A percentile compares a stretch with the other conserved stretches of the same genome.
Evolutionary conservation across 2,329 filamentous ascomycete genomes (phyloP).

Genomic region (Capronia americana): DNA sequence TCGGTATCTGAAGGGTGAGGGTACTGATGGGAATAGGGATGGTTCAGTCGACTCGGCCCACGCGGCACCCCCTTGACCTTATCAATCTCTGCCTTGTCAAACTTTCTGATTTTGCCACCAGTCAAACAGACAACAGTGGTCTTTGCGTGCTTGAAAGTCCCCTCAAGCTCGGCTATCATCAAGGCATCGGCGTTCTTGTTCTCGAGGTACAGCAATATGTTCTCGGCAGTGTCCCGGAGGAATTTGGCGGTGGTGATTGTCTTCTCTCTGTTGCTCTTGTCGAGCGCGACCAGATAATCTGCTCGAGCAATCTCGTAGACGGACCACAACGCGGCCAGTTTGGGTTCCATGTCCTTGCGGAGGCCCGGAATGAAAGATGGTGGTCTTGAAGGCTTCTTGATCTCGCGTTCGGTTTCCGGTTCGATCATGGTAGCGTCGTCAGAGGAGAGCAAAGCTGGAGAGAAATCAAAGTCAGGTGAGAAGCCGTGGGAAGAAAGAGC

Average conservation of each 20-base stretch:
- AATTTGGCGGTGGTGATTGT: constrained; percentile 46
- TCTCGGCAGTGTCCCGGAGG: constrained; percentile 54
- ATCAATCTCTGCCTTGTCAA: constrained; percentile 41
- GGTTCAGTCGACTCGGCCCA: constrained; percentile 22
- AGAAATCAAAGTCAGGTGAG: not conserved
- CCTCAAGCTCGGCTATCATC: constrained; percentile 45
- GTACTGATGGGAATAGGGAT: not conserved
- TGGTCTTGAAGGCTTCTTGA: not conserved
- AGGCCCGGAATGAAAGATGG: not conserved
- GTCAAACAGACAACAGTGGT: constrained; percentile 46
- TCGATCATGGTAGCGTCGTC: not conserved
- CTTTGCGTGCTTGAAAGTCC: constrained; percentile 45
- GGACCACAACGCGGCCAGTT: constrained; percentile 40
- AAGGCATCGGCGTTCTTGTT: constrained; percentile 39
- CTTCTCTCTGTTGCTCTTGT: constrained; percentile 39
- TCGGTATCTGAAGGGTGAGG: not conserved
- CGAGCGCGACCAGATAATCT: constrained; percentile 45
- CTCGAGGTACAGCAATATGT: constrained; percentile 47
- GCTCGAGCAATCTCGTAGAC: constrained; percentile 48
- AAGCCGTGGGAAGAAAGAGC: not conserved
- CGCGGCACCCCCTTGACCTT: constrained; percentile 18
- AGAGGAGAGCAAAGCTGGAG: constrained; percentile 4
- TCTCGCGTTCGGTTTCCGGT: not conserved
- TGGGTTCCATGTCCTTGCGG: constrained; percentile 31
- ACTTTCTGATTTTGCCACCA: constrained; percentile 50